Evolutionary conservation across 768 basidiomycete species (phyloP), one percentile per base, ranked within the genome.

Genomic region (Lactarius evosmus): DNA sequence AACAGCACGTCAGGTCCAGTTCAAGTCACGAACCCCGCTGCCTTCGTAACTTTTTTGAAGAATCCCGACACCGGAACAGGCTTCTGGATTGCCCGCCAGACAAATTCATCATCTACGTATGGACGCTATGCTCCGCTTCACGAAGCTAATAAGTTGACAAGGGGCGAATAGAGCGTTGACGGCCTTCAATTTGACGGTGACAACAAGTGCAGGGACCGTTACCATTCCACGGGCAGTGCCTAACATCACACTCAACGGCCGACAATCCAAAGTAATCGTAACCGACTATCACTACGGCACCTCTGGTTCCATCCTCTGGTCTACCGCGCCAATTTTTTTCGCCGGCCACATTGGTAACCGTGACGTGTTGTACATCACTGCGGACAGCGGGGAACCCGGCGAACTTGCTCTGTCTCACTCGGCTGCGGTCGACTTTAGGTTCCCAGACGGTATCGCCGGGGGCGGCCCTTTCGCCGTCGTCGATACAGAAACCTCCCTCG

Each of bases 61-160:
- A 93, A 94, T 70, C 87, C 87, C 0, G 87, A 91, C 62, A 84
- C 83, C 0, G 74, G 74, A 1, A 76, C 88, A 0, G 79, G 81
- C 2, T 93, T 93, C 75, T 90, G 85, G 68, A 81, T 93, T 56
- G 80, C 80, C 11, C 81, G 92, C 14, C 90, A 93, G 67, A 76
- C 71, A 1, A 76, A 87, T 72, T 88, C 89, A 1, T 85, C 83
- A 0, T 86, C 88, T 1, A 83, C 77, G 88, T 89, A 67, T 71
- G 85, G 73, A 33, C n/a, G 12, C 19, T 55, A 49, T 36, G 50
- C 8, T 17, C 30, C 38, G 5, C 54, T 11, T 46, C 38, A 19
- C 50, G 3, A 32, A 22, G 32, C 50, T 12, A 44, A 16, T 2
- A 30, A 7, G 58, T 50, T 68, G 19, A 41, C 19, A 52, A 14